phyloP scores from a whole-genome alignment of 371 early-diverging fungal genomes.

The Syncephalis plumigaleata region DNA sequence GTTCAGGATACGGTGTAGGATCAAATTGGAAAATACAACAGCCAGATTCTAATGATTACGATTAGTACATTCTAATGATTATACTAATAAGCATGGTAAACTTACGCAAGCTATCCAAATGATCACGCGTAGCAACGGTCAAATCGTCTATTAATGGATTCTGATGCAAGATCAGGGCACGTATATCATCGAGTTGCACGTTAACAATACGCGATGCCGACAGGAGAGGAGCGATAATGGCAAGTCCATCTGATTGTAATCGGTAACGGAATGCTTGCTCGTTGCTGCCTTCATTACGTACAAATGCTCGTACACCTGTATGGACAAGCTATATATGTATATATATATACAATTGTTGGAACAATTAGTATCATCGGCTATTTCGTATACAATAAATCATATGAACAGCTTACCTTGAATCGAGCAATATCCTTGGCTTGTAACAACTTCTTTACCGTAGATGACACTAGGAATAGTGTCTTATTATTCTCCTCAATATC shows the following conservation, averaged over 20 bases:
- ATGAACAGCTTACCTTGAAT: neutral
- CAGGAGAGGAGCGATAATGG: neutral
- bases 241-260: neutral
- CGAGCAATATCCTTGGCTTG: neutral
- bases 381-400: neutral
- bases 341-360: neutral
- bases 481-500: neutral
- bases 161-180: neutral
- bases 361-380: neutral
- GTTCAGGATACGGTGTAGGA: neutral
- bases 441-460: neutral
- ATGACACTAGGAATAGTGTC: neutral
- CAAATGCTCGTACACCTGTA: neutral
- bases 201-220: neutral
- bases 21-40: constrained; percentile 1
- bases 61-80: no score
- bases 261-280: neutral
- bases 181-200: neutral
- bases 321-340: neutral
- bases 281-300: neutral
- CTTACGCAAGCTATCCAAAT: neutral
- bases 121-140: neutral
- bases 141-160: neutral
- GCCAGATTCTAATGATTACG: neutral
- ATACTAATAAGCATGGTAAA: no score